Evolutionary conservation across 352 stramenopile genomes (phyloP), one percentile per base, ranked within the genome.

Genomic region (Phytopythium cucurbitacearum): DNA sequence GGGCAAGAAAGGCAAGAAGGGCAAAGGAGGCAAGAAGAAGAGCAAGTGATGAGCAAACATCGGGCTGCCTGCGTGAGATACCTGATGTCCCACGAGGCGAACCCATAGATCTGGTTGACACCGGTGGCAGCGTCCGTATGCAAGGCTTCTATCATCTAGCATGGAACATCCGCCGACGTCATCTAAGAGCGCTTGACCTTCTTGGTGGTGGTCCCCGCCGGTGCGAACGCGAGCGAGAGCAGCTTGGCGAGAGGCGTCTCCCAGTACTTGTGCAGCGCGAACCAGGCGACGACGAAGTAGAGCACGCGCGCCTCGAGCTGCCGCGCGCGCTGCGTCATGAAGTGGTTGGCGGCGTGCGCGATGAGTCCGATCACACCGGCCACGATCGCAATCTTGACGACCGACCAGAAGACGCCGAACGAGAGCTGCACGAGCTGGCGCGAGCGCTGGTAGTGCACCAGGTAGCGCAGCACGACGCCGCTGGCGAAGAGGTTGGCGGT

Each of bases 401-500:
- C 36, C 16, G 66, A 82, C 60, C 60, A 72, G 49, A 84, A 51
- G 35, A 65, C 34, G 0, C 63, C 39, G 33, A 78, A 36, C 4
- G 70, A 74, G 11, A 87, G 41, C 11, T 63, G 49, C 21, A 83
- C 11, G 8, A 86, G 36, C 37, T 60, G 67, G 11, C 62, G 48
- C 16, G 73, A 71, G 11, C 57, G 51, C 51, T 71, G 48, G 51
- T 80, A 86, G 47, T 88, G 69, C 37, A 56, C 65, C 42, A 90
- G 56, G 47, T 76, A 86, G 12, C 70, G 73, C 52, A 87, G 48
- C 53, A 85, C 71, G 35, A 79, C 38, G 2, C 73, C 75, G 53
- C 80, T 90, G 3, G 80, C 80, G 40, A 78, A 90, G n/a, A 90
- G 59, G 47, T 90, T 90, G 42, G 77, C 75, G 32, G 75, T 81